Percentiles rank a stretch among this genome's conserved stretches.
Evolutionary conservation across 1,284 basidiomycete species (phyloP).

Genomic region (Microbotryomycetes sp.): DNA sequence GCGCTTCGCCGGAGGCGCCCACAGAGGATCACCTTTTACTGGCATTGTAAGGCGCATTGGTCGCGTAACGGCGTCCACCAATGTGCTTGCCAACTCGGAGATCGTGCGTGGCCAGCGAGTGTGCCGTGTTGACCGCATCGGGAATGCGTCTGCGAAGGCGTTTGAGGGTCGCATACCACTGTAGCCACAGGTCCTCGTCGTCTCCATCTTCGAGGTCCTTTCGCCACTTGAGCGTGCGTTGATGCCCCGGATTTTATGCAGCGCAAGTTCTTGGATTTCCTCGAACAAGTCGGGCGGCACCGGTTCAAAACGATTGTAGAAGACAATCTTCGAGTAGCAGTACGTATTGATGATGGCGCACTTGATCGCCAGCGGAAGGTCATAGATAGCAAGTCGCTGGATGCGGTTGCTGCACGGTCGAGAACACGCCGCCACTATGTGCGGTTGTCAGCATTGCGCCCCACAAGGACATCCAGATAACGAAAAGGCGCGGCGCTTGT

Average conservation of each 20-base stretch:
- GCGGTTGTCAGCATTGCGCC: not conserved
- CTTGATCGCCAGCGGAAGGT: not conserved
- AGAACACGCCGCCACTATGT: not conserved
- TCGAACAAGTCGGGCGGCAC: not conserved
- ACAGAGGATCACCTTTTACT: no score
- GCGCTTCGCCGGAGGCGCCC: no score
- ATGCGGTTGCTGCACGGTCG: not conserved
- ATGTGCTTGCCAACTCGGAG: no score
- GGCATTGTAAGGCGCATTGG: no score
- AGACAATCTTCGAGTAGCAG: not conserved
- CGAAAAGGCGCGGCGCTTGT: not conserved
- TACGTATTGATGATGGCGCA: not conserved
- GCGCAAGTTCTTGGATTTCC: not conserved
- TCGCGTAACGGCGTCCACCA: no score
- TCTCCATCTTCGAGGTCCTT: no score
- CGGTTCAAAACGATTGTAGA: not conserved
- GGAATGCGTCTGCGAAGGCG: no score
- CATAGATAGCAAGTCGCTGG: not conserved
- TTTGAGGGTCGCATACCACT: no score
- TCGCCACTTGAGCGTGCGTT: no score
- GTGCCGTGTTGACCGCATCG: no score
- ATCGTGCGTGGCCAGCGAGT: no score
- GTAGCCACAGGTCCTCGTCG: no score
- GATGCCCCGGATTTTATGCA: not conserved
- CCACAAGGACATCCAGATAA: not conserved